Evolutionary conservation across 805 yeast species (phyloP).

Genomic region (Danielia oregonensis): DNA sequence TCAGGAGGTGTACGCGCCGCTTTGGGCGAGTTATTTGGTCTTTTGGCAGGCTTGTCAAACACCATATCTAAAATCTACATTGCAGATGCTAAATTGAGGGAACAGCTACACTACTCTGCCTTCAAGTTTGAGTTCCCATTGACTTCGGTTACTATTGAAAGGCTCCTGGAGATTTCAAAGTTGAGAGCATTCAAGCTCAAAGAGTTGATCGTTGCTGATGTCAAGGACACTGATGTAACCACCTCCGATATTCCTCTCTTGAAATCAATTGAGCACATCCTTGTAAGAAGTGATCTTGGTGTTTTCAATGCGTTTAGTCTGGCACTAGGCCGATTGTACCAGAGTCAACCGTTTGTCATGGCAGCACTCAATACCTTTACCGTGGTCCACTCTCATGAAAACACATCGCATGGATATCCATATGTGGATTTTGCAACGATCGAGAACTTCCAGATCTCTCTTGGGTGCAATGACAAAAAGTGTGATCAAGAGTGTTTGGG

Average conservation of each 20-base stretch:
- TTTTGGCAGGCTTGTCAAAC: slow-evolving; percentile 5
- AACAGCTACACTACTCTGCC: slow-evolving; percentile 4
- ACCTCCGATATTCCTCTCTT: slow-evolving; percentile 4
- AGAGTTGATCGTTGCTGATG: slow-evolving; percentile 12
- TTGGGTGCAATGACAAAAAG: slow-evolving; percentile 49
- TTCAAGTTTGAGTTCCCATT: slow-evolving; percentile 14
- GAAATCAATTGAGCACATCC: slow-evolving; percentile 5
- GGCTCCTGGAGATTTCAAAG: background rate
- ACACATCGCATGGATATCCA: slow-evolving; percentile 10
- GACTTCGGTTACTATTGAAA: slow-evolving; percentile 20
- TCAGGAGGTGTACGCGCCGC: background rate
- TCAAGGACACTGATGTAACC: background rate
- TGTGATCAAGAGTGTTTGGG: slow-evolving; percentile 40
- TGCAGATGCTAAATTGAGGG: slow-evolving; percentile 11
- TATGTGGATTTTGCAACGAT: slow-evolving; percentile 19
- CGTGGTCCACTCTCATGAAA: slow-evolving; percentile 20
- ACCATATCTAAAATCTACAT: slow-evolving; percentile 16
- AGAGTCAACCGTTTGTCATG: slow-evolving; percentile 9
- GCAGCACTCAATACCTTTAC: slow-evolving; percentile 19
- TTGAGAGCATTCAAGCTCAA: background rate
- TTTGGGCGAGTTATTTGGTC: slow-evolving; percentile 4
- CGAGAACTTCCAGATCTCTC: slow-evolving; percentile 36
- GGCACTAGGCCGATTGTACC: slow-evolving; percentile 8
- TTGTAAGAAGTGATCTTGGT: slow-evolving; percentile 6
- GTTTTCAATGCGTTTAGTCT: slow-evolving; percentile 5